Percentiles rank a stretch among this genome's conserved stretches.
These are phyloP conservation scores for Psidium guajava DNA, from an alignment of 345 rosid genomes.

Conservation along the genomic window DNA sequence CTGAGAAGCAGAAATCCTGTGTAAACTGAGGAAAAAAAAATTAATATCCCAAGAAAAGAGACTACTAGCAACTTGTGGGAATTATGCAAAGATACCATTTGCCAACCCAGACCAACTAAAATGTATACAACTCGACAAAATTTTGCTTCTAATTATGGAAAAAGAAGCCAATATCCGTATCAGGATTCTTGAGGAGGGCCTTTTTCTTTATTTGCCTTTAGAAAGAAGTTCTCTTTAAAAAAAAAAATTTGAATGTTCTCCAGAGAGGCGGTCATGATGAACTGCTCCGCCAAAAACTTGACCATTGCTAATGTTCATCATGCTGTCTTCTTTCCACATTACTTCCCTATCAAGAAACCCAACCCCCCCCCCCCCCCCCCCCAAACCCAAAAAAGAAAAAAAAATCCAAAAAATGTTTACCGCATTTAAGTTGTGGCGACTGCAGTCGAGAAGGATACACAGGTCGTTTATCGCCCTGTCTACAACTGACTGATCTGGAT, in stretches of 20 bases:
- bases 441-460: conserved; percentile 81
- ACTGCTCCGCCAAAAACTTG: neutral
- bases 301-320: neutral
- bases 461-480: conserved; percentile 81
- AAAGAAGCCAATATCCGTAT: neutral
- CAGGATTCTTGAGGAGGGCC: neutral
- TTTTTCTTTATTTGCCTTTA: neutral
- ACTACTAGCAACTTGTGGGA: neutral
- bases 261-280: neutral
- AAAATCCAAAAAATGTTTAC: conserved; percentile 23
- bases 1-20: neutral
- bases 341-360: neutral
- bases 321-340: neutral
- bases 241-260: neutral
- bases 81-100: neutral
- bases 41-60: neutral
- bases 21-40: neutral
- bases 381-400: too few relatives aligned
- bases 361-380: too few relatives aligned
- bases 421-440: conserved; percentile 91
- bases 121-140: neutral
- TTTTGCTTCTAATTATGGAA: neutral
- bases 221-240: neutral
- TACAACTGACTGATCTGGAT: conserved; percentile 72
- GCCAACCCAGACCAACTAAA: neutral